phyloP scores from a whole-genome alignment of 495 filamentous ascomycete genomes.

The Podospora didyma region DNA sequence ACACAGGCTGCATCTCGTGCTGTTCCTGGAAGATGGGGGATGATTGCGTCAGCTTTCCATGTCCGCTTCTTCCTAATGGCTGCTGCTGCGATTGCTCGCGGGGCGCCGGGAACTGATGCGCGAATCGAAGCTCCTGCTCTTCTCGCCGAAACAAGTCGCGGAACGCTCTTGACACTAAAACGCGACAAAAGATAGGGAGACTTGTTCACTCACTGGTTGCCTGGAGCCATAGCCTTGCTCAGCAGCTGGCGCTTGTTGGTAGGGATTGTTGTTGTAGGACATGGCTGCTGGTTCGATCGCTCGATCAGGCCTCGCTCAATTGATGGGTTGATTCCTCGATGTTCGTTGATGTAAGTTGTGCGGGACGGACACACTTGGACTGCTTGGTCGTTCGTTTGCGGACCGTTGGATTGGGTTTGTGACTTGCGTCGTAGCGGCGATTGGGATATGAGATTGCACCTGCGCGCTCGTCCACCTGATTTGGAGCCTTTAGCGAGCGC shows the following conservation, averaged over 20 bases:
- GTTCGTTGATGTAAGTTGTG: not conserved
- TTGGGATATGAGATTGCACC: too few relatives aligned
- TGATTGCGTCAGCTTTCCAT: not conserved
- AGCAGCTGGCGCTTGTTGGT: slow-evolving; percentile 38
- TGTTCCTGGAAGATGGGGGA: slow-evolving; percentile 23
- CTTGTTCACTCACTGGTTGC: slow-evolving; percentile 19
- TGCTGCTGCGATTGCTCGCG: not conserved
- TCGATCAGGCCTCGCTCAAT: slow-evolving; percentile 7
- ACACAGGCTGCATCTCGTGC: slow-evolving; percentile 36
- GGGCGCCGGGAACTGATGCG: not conserved
- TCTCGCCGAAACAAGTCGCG: not conserved
- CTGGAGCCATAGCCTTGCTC: slow-evolving; percentile 45
- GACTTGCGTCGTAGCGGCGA: not conserved
- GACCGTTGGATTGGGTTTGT: not conserved
- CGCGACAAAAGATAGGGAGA: not conserved
- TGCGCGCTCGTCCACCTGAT: too few relatives aligned
- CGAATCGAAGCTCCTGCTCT: slow-evolving; percentile 4
- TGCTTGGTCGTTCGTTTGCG: not conserved
- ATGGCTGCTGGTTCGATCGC: slow-evolving; percentile 25
- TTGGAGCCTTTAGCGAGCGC: too few relatives aligned
- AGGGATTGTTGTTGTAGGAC: slow-evolving; percentile 43
- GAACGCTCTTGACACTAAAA: not conserved
- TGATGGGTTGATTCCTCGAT: slow-evolving; percentile 7
- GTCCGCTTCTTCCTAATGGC: not conserved
- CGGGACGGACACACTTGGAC: too few relatives aligned